Evolutionary conservation across 352 stramenopile genomes (phyloP).

Genomic region (Globisporangium irregulare): DNA sequence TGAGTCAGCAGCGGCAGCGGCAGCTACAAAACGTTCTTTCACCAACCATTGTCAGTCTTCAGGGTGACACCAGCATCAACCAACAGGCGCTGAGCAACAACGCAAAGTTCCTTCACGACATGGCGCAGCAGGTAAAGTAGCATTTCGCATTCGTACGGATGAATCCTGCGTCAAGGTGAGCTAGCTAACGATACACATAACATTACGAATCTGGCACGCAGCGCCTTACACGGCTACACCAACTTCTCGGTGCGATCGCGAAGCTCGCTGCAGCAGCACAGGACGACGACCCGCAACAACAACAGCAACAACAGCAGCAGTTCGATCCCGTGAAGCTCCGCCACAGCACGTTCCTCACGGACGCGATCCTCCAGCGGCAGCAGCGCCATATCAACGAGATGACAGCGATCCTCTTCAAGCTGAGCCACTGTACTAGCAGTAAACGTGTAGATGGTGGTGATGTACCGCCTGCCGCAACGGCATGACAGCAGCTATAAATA

Average conservation of each 20-base stretch:
- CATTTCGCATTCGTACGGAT: not conserved
- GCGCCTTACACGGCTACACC: slow-evolving; percentile 53
- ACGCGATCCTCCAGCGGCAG: slow-evolving; percentile 40
- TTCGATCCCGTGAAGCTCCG: slow-evolving; percentile 41
- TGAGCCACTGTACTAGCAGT: slow-evolving; percentile 7
- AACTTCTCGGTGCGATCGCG: slow-evolving; percentile 57
- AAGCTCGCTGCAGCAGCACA: slow-evolving; percentile 40
- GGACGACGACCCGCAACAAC: not conserved
- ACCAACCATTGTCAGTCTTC: not conserved
- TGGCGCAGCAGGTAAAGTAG: slow-evolving; percentile 54
- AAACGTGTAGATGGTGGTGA: not conserved
- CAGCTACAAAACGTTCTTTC: not conserved
- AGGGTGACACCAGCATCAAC: not conserved
- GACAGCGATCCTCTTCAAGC: slow-evolving; percentile 16
- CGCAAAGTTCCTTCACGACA: slow-evolving; percentile 42
- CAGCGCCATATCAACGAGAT: slow-evolving; percentile 32
- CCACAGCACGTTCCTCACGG: slow-evolving; percentile 49
- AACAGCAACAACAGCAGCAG: not conserved
- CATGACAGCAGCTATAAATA: not conserved
- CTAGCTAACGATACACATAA: not conserved
- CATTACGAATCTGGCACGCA: slow-evolving; percentile 15
- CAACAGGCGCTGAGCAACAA: slow-evolving; percentile 21
- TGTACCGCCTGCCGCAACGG: not conserved
- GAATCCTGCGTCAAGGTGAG: no score
- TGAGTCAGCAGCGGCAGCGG: slow-evolving; percentile 3